Percentiles rank a stretch among this genome's conserved stretches.
These are phyloP conservation scores for Alternaria sp. DNA, from an alignment of 2,329 filamentous ascomycete genomes.

Conservation along the genomic window DNA sequence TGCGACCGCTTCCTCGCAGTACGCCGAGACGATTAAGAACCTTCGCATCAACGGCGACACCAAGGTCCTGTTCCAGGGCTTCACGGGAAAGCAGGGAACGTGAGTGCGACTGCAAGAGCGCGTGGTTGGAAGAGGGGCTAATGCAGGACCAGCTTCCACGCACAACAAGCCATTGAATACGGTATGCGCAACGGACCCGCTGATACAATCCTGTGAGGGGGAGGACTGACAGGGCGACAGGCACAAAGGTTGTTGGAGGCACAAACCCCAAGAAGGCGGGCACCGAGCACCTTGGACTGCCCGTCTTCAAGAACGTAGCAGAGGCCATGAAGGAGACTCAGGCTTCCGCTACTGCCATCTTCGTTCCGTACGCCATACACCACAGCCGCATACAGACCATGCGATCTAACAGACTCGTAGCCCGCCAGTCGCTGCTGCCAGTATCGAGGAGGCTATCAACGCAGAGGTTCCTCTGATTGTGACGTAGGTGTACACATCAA, in stretches of 20 bases:
- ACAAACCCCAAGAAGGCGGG: slow-evolving; percentile 99
- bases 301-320: slow-evolving; percentile 88
- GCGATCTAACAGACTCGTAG: slow-evolving; percentile 56
- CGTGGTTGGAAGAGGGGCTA: slow-evolving; percentile 15
- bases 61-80: slow-evolving; percentile 95
- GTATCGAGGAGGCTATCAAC: slow-evolving; percentile 94
- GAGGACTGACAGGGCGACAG: slow-evolving; percentile 56
- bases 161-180: slow-evolving; percentile 97
- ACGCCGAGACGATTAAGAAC: slow-evolving; percentile 63
- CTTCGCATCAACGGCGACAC: slow-evolving; percentile 92
- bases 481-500: slow-evolving; percentile 60
- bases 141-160: slow-evolving; percentile 79
- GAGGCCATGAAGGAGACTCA: slow-evolving; percentile 91
- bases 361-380: slow-evolving; percentile 75
- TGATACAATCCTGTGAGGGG: slow-evolving; percentile 19
- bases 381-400: neutral
- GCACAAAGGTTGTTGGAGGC: slow-evolving; percentile 96
- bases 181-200: slow-evolving; percentile 62
- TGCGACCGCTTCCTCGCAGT: slow-evolving; percentile 70
- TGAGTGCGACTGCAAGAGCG: slow-evolving; percentile 34
- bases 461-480: slow-evolving; percentile 95
- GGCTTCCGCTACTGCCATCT: slow-evolving; percentile 91
- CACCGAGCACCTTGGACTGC: slow-evolving; percentile 83
- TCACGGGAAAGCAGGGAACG: slow-evolving; percentile 96
- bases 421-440: slow-evolving; percentile 86